phyloP scores from a whole-genome alignment of 257 asterid species.

The Solanum sejunctum region DNA sequence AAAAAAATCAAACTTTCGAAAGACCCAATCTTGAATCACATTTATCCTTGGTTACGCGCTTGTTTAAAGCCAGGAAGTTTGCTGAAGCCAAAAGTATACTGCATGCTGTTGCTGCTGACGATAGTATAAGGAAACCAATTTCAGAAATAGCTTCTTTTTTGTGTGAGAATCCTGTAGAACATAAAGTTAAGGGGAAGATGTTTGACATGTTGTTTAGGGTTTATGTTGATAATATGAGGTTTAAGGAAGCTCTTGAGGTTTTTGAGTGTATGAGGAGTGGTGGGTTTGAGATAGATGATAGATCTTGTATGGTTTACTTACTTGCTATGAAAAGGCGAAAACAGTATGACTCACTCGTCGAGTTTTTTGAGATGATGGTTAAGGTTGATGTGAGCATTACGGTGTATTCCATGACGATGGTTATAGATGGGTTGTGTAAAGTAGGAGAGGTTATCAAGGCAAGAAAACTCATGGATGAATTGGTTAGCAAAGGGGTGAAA shows the following conservation, averaged over 20 bases:
- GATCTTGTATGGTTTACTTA: conserved; percentile 75
- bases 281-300: conserved; percentile 51
- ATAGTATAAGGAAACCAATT: conserved; percentile 23
- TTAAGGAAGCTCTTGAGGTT: conserved; percentile 23
- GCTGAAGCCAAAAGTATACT: conserved; percentile 49
- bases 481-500: conserved; percentile 43
- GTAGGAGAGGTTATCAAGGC: conserved; percentile 41
- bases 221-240: conserved; percentile 19
- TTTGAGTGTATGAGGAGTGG: conserved; percentile 21
- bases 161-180: not conserved
- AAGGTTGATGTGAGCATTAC: conserved; percentile 52
- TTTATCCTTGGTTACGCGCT: conserved; percentile 35
- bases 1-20: conserved; percentile 11
- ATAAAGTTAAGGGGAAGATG: conserved; percentile 3
- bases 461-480: conserved; percentile 33
- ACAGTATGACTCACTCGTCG: conserved; percentile 26
- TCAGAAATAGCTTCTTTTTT: conserved; percentile 29
- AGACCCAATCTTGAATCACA: conserved; percentile 51
- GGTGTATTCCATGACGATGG: conserved; percentile 65
- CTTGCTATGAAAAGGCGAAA: conserved; percentile 44
- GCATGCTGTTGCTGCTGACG: conserved; percentile 34
- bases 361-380: conserved; percentile 57
- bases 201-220: conserved; percentile 29
- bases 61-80: conserved; percentile 40
- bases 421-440: conserved; percentile 51